A percentile compares a stretch with the other conserved stretches of the same genome.
phyloP scores from a whole-genome alignment of 2,329 filamentous ascomycete genomes.

The Phyllosticta ampelicida region DNA sequence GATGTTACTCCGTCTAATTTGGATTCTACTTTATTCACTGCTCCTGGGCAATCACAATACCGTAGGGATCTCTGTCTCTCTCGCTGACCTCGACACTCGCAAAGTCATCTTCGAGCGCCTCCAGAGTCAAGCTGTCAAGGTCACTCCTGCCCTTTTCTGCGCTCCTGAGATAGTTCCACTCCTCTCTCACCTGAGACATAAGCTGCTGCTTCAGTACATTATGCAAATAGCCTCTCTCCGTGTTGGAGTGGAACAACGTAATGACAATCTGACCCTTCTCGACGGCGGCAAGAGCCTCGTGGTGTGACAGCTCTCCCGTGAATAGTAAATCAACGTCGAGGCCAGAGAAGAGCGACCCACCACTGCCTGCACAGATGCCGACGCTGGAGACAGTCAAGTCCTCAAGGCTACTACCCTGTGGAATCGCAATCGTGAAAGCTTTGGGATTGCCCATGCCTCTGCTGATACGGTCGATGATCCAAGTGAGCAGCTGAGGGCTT shows the following conservation, averaged over 20 bases:
- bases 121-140: conserved; percentile 29
- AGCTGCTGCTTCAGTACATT: conserved; percentile 59
- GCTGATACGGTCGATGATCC: conserved; percentile 52
- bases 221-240: conserved; percentile 71
- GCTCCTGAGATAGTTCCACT: conserved; percentile 41
- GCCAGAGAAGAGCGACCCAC: conserved; percentile 62
- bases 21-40: background rate
- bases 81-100: conserved; percentile 65
- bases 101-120: conserved; percentile 41
- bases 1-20: no score
- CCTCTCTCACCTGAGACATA: conserved; percentile 44
- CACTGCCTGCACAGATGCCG: conserved; percentile 83
- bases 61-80: conserved; percentile 78
- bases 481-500: conserved; percentile 40
- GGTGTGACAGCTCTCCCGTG: conserved; percentile 88
- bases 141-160: conserved; percentile 29
- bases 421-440: conserved; percentile 53
- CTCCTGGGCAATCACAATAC: conserved; percentile 46
- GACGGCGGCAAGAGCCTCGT: conserved; percentile 77
- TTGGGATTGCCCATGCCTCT: conserved; percentile 55
- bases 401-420: conserved; percentile 45
- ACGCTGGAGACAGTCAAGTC: conserved; percentile 55
- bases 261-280: conserved; percentile 77
- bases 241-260: conserved; percentile 85
- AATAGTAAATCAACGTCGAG: conserved; percentile 68